Conservation (phyloP, 106 monocot species). For the Acanthochlamys bracteata region DNA sequence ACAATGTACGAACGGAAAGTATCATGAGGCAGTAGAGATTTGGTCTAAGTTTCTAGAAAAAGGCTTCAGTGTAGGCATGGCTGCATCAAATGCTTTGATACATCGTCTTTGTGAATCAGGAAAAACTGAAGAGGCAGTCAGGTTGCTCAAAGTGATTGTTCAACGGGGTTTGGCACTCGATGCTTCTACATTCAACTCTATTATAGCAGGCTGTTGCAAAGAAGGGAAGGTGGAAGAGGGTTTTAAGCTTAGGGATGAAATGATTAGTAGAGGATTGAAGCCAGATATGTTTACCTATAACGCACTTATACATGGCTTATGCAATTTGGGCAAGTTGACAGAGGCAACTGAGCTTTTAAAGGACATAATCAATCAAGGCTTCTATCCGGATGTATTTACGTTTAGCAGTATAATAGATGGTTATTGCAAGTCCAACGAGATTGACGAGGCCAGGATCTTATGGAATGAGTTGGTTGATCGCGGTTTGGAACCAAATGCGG, state of each 20-base stretch:
- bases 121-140: conserved; percentile 41
- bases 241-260: conserved; percentile 54
- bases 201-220: conserved; percentile 68
- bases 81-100: conserved; percentile 71
- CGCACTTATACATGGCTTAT: conserved; percentile 55
- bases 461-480: conserved; percentile 43
- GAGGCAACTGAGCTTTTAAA: conserved; percentile 36
- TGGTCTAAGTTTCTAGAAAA: conserved; percentile 53
- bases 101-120: conserved; percentile 55
- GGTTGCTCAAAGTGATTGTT: conserved; percentile 39
- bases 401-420: conserved; percentile 70
- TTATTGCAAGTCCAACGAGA: conserved; percentile 59
- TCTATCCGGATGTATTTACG: conserved; percentile 47
- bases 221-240: conserved; percentile 53
- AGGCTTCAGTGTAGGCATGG: conserved; percentile 38
- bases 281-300: conserved; percentile 74
- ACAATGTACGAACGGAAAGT: conserved; percentile 49
- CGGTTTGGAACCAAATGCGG: conserved; percentile 47
- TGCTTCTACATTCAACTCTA: conserved; percentile 53
- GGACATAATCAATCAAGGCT: conserved; percentile 33
- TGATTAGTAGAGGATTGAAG: conserved; percentile 58
- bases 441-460: conserved; percentile 47
- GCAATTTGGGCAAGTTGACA: conserved; percentile 54
- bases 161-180: conserved; percentile 49
- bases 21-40: conserved; percentile 41